Percentiles rank a stretch among this genome's conserved stretches.
phyloP scores from a whole-genome alignment of 495 filamentous ascomycete genomes.

The Hypomontagnella monticulosa region DNA sequence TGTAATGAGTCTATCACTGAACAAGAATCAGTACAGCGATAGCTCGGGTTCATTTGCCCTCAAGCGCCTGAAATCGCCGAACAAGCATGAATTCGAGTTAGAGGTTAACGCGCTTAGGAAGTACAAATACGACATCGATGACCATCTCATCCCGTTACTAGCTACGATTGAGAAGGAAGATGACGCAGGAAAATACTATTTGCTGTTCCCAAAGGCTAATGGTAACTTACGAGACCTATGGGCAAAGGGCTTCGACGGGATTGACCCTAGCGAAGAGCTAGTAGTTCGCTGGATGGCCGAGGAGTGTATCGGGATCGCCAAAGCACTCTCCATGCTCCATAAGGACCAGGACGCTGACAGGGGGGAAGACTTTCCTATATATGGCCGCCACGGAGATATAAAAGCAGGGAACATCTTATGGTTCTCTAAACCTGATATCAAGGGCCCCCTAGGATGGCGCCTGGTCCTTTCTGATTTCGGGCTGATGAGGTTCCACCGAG shows the following conservation, averaged over 20 bases:
- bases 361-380: conserved; percentile 14
- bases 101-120: conserved; percentile 31
- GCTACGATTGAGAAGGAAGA: conserved; percentile 23
- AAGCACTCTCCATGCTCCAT: conserved; percentile 20
- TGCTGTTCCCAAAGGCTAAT: conserved; percentile 32
- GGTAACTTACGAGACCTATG: conserved; percentile 18
- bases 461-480: conserved; percentile 27
- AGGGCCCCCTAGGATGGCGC: conserved; percentile 10
- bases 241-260: no score
- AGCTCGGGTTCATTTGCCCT: conserved; percentile 20
- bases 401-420: conserved; percentile 32
- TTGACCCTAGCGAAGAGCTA: no score
- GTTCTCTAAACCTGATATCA: conserved; percentile 12
- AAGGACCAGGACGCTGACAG: conserved; percentile 9
- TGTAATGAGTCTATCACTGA: no score
- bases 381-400: conserved; percentile 32
- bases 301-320: conserved; percentile 19
- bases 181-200: conserved; percentile 4
- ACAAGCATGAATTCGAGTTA: conserved; percentile 1
- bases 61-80: conserved; percentile 17
- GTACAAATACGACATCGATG: conserved; percentile 9
- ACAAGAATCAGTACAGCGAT: conserved; percentile 15
- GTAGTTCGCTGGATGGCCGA: conserved; percentile 20
- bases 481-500: conserved; percentile 20
- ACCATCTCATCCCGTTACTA: conserved; percentile 23